Percentiles rank a stretch among this genome's conserved stretches.
Evolutionary conservation across 2,329 filamentous ascomycete genomes (phyloP).

Genomic region (Pestalotiopsis sp.): DNA sequence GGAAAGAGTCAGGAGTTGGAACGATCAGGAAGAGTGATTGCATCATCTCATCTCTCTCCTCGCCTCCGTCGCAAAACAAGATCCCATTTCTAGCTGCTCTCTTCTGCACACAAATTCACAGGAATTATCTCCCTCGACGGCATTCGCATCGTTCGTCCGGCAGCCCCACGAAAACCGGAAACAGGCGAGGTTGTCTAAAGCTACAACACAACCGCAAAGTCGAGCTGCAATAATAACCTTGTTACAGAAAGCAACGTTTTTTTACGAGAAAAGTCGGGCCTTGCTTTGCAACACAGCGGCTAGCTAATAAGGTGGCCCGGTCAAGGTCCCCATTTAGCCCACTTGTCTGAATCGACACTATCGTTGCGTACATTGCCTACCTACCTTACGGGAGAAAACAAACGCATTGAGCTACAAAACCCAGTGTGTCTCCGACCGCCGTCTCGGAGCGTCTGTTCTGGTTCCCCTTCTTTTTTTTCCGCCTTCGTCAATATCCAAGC

Average conservation of each 20-base stretch:
- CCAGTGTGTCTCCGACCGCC: neutral
- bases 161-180: neutral
- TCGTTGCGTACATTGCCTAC: neutral
- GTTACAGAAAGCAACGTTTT: conserved; percentile 4
- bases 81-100: neutral
- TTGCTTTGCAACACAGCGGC: neutral
- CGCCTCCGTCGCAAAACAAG: neutral
- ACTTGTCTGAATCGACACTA: conserved; percentile 8
- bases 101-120: neutral
- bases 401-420: conserved; percentile 8
- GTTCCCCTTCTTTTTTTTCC: neutral
- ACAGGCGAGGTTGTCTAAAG: neutral
- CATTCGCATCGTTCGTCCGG: neutral
- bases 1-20: neutral
- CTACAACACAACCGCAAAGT: neutral
- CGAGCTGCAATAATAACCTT: conserved; percentile 10
- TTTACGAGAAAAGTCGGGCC: conserved; percentile 1
- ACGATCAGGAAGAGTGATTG: neutral
- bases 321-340: neutral
- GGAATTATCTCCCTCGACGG: neutral
- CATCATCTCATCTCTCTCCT: neutral
- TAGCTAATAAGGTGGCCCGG: neutral
- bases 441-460: neutral
- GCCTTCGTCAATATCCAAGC: neutral
- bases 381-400: neutral